Conservation (phyloP, 2,329 filamentous ascomycete genomes). For the Tolypocladium paradoxum region DNA sequence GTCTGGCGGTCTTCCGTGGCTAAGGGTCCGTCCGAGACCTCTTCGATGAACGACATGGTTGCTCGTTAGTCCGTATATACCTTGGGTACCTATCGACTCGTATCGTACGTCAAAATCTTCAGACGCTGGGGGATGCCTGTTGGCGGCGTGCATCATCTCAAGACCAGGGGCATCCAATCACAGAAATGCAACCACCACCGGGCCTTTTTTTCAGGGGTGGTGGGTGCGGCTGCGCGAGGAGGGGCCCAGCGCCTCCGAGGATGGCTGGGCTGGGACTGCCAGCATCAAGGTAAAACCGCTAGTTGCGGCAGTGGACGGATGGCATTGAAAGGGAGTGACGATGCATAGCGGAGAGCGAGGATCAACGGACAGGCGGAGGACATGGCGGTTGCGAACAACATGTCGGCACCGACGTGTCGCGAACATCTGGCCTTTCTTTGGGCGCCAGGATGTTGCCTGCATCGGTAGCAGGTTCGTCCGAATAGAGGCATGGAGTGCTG, state of each 20-base stretch:
- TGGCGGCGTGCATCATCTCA: too few relatives aligned
- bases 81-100: too few relatives aligned
- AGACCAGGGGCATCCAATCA: neutral
- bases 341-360: neutral
- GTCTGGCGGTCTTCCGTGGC: neutral
- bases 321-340: neutral
- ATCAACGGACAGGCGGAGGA: neutral
- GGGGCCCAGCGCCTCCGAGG: neutral
- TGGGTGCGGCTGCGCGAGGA: neutral
- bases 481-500: neutral
- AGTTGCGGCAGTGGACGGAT: neutral
- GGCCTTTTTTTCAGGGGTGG: neutral
- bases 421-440: neutral
- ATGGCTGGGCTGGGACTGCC: neutral
- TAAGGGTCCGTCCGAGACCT: neutral
- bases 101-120: too few relatives aligned
- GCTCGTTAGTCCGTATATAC: too few relatives aligned
- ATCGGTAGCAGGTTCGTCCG: neutral
- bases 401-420: too few relatives aligned
- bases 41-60: neutral
- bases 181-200: neutral
- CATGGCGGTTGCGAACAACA: neutral
- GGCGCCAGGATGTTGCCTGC: neutral
- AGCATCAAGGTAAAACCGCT: conserved; percentile 1
- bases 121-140: too few relatives aligned